These are phyloP conservation scores for Andrographis paniculata DNA, from an alignment of 305 asterid genomes.

Conservation along the genomic window DNA sequence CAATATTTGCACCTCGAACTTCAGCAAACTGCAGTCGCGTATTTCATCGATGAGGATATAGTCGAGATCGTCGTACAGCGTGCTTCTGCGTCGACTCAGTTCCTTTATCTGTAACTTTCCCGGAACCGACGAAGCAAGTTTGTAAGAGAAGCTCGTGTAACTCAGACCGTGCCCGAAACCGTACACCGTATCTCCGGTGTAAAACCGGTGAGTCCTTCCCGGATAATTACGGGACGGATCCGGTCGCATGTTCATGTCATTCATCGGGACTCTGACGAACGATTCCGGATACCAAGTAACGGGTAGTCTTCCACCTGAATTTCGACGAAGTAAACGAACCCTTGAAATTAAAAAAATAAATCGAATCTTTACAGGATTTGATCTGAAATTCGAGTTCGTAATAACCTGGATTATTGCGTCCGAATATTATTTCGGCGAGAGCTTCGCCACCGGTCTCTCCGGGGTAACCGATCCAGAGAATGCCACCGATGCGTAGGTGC, in stretches of 20 bases:
- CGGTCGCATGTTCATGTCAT: slow-evolving; percentile 84
- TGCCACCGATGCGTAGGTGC: slow-evolving; percentile 59
- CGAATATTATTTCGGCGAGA: slow-evolving; percentile 69
- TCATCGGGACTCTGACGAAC: slow-evolving; percentile 71
- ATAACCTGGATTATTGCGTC: slow-evolving; percentile 80
- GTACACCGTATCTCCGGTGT: slow-evolving; percentile 56
- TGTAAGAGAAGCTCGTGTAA: slow-evolving; percentile 50
- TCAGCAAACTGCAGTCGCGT: slow-evolving; percentile 40
- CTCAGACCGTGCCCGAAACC: slow-evolving; percentile 83
- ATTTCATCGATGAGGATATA: slow-evolving; percentile 44
- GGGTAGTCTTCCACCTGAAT: slow-evolving; percentile 71
- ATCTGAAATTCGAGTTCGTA: slow-evolving; percentile 3
- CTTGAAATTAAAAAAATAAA: too few relatives aligned
- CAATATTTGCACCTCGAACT: slow-evolving; percentile 42
- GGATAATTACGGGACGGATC: slow-evolving; percentile 70
- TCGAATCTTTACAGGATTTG: too few relatives aligned
- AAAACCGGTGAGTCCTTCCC: slow-evolving; percentile 85
- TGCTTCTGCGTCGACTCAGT: slow-evolving; percentile 20
- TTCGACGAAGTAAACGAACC: too few relatives aligned
- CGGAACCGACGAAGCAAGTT: slow-evolving; percentile 40
- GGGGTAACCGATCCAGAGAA: slow-evolving; percentile 94
- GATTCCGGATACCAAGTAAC: slow-evolving; percentile 94
- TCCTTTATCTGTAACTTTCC: slow-evolving; percentile 20
- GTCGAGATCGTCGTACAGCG: slow-evolving; percentile 25
- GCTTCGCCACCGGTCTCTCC: slow-evolving; percentile 90